phyloP scores from a whole-genome alignment of 2,329 filamentous ascomycete species.

The Talaromyces sp. region DNA sequence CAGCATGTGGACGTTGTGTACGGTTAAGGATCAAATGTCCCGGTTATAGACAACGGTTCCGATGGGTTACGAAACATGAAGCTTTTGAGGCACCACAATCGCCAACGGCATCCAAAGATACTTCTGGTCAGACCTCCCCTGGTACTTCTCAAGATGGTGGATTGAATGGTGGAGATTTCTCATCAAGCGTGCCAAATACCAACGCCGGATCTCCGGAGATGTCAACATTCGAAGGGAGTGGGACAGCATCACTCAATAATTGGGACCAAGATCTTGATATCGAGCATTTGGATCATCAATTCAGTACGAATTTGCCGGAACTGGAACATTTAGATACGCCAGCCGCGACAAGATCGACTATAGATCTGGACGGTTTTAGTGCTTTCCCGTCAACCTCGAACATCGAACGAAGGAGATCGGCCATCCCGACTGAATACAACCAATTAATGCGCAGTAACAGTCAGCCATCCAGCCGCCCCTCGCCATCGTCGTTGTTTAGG shows the following conservation, averaged over 20 bases:
- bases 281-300: constrained; percentile 34
- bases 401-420: constrained; percentile 1
- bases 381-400: neutral
- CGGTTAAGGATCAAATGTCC: constrained; percentile 40
- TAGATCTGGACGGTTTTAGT: constrained; percentile 6
- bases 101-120: constrained; percentile 10
- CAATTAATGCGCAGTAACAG: neutral
- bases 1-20: constrained; percentile 39
- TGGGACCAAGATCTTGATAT: constrained; percentile 10
- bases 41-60: constrained; percentile 39
- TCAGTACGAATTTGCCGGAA: constrained; percentile 33
- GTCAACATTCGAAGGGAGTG: neutral
- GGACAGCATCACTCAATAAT: neutral
- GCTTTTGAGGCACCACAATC: constrained; percentile 20
- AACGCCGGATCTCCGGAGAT: neutral
- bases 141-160: neutral
- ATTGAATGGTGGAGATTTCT: neutral
- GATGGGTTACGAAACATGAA: constrained; percentile 40
- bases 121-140: neutral
- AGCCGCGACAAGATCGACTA: constrained; percentile 19
- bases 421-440: neutral
- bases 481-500: constrained; percentile 35
- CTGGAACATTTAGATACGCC: constrained; percentile 34
- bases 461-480: constrained; percentile 21
- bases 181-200: neutral